phyloP scores from a whole-genome alignment of 495 filamentous ascomycete genomes.

The Tuber borchii region DNA sequence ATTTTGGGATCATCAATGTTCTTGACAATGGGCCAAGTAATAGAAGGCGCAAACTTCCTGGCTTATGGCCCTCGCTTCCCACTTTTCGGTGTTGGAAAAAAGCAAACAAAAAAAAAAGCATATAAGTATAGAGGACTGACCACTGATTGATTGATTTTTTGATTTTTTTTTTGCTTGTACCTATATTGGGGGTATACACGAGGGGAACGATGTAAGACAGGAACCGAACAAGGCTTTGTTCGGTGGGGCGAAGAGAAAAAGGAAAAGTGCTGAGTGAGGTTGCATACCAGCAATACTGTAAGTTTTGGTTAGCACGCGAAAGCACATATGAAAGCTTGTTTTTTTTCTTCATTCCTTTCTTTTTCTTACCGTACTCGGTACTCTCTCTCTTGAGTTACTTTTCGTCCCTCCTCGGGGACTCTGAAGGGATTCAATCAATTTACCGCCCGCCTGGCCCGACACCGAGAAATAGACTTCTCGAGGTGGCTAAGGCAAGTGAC shows the following conservation, averaged over 20 bases:
- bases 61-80: background rate
- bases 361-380: background rate
- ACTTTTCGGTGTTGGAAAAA: background rate
- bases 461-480: background rate
- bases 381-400: background rate
- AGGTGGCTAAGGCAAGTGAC: background rate
- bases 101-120: background rate
- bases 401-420: background rate
- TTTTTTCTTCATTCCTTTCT: background rate
- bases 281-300: background rate
- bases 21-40: background rate
- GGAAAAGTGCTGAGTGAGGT: background rate
- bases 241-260: background rate
- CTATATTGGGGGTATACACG: background rate
- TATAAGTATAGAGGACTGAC: background rate
- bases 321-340: background rate
- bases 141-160: background rate
- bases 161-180: background rate
- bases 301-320: background rate
- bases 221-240: background rate
- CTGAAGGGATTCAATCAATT: background rate
- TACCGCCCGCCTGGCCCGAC: background rate
- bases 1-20: background rate
- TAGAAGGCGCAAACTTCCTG: background rate
- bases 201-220: background rate